Evolutionary conservation across 2,329 filamentous ascomycete species (phyloP).

Genomic region (Botrytis tulipae): DNA sequence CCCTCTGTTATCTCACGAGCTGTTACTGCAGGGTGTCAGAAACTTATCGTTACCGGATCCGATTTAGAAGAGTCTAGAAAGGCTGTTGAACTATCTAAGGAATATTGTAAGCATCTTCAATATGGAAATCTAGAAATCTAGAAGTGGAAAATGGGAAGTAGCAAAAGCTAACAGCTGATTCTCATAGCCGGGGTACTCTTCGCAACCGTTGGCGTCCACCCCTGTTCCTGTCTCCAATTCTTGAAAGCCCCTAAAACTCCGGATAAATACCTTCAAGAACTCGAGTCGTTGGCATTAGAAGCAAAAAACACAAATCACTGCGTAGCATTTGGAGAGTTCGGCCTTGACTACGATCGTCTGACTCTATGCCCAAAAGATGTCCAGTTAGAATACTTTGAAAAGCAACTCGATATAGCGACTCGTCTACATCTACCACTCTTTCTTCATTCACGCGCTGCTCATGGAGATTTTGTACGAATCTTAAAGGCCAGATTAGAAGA

Average conservation of each 20-base stretch:
- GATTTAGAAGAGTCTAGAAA: constrained; percentile 75
- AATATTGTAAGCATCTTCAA: constrained; percentile 60
- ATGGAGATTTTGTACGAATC: constrained; percentile 75
- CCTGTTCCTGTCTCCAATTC: constrained; percentile 81
- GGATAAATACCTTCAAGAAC: constrained; percentile 52
- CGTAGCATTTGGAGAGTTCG: constrained; percentile 90
- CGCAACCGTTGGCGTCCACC: constrained; percentile 90
- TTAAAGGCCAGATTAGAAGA: constrained; percentile 62
- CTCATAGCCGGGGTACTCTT: constrained; percentile 75
- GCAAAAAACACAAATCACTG: constrained; percentile 43
- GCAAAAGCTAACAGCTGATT: constrained; percentile 25
- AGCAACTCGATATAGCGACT: constrained; percentile 51
- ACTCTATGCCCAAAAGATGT: constrained; percentile 75
- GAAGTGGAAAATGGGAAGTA: neutral
- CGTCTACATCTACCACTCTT: constrained; percentile 84
- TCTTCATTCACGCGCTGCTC: constrained; percentile 85
- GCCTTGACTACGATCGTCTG: constrained; percentile 91
- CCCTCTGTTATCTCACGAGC: constrained; percentile 76
- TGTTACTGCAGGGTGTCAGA: constrained; percentile 73
- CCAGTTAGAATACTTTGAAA: constrained; percentile 81
- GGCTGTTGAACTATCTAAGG: constrained; percentile 69
- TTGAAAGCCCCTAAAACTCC: constrained; percentile 47
- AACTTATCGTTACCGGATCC: constrained; percentile 92
- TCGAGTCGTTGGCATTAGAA: constrained; percentile 63
- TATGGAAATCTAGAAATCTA: neutral